These are phyloP conservation scores for Chytriomyces confervae DNA, from an alignment of 192 early-diverging fungal species.

Conservation along the genomic window DNA sequence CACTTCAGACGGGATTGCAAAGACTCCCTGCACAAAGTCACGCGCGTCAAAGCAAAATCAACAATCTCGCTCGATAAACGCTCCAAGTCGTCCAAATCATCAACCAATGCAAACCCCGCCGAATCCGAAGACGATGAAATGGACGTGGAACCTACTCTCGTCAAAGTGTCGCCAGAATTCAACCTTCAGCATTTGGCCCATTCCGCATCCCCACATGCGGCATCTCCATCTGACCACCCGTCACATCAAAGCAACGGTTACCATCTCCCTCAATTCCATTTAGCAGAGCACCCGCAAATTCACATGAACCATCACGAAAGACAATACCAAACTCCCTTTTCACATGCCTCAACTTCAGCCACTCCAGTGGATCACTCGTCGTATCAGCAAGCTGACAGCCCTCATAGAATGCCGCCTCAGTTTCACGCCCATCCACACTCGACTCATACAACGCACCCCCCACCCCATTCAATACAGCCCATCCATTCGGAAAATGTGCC, in stretches of 20 bases:
- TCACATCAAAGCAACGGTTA: not conserved
- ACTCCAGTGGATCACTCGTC: no score
- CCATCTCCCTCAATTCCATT: not conserved
- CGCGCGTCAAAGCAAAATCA: slow-evolving; percentile 1
- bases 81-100: not conserved
- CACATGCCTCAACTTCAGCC: no score
- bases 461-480: no score
- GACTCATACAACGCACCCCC: no score
- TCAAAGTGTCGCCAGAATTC: not conserved
- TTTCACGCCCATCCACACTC: no score
- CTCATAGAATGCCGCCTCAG: no score
- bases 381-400: no score
- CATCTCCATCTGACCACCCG: not conserved
- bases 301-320: not conserved
- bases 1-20: not conserved
- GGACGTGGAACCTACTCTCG: not conserved
- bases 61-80: no score
- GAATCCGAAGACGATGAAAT: not conserved
- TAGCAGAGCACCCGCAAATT: not conserved
- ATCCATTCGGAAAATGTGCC: no score
- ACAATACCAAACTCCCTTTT: not conserved
- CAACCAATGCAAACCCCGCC: not conserved
- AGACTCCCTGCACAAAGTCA: not conserved
- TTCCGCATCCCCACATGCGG: slow-evolving; percentile 4
- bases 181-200: not conserved